These are phyloP conservation scores for Chenopodium suecicum DNA, from an alignment of 148 eudicot genomes.

Conservation along the genomic window DNA sequence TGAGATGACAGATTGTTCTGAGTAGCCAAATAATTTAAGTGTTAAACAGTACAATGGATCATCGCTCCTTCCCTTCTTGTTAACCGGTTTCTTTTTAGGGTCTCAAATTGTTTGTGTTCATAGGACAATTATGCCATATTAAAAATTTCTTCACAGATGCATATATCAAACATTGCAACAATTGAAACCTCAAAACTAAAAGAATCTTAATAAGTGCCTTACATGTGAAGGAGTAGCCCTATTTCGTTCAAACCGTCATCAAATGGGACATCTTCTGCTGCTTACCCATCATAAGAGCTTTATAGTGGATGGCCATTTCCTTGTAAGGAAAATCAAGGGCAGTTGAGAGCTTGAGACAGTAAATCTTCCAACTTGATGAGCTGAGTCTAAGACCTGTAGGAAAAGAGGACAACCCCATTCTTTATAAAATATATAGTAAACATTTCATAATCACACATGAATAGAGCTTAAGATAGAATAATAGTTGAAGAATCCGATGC, in stretches of 20 bases:
- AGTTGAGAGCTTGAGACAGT: slow-evolving; percentile 46
- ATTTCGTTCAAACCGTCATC: slow-evolving; percentile 25
- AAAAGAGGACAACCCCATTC: neutral
- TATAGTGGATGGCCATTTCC: slow-evolving; percentile 88
- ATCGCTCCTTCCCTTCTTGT: neutral
- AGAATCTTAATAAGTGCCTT: neutral
- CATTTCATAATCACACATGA: too few relatives aligned
- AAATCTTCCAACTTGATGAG: slow-evolving; percentile 78
- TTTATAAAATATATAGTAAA: neutral
- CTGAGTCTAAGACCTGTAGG: slow-evolving; percentile 71
- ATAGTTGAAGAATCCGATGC: too few relatives aligned
- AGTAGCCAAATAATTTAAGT: too few relatives aligned
- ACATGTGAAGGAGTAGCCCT: slow-evolving; percentile 22
- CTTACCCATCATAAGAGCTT: slow-evolving; percentile 76
- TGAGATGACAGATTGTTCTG: neutral
- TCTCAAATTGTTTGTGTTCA: neutral
- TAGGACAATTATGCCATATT: neutral
- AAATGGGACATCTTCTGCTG: slow-evolving; percentile 48
- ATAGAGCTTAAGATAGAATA: too few relatives aligned
- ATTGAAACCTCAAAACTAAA: neutral
- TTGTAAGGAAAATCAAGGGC: slow-evolving; percentile 74
- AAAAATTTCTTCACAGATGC: neutral
- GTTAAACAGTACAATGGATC: neutral
- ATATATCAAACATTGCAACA: neutral
- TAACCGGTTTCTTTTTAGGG: neutral